Evolutionary conservation across 2,329 filamentous ascomycete species (phyloP).

Genomic region (Arthrobotrys sinensis): DNA sequence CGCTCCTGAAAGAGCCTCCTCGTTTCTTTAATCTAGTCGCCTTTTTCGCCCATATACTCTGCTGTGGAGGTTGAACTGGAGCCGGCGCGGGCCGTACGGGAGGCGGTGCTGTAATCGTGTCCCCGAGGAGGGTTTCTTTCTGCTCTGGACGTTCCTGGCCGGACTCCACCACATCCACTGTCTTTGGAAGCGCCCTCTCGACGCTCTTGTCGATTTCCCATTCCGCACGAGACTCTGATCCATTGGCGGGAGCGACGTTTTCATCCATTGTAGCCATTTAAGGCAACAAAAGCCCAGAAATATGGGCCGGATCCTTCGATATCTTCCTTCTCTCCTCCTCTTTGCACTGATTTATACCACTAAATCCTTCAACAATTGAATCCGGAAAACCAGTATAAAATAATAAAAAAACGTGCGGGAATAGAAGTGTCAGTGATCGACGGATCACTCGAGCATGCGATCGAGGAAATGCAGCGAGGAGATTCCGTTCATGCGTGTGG

Average conservation of each 20-base stretch:
- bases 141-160: constrained; percentile 58
- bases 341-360: constrained; percentile 8
- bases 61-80: constrained; percentile 47
- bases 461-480: constrained; percentile 18
- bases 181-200: constrained; percentile 23
- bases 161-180: constrained; percentile 64
- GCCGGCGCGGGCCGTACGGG: constrained; percentile 54
- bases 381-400: constrained; percentile 7
- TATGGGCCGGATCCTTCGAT: constrained; percentile 22
- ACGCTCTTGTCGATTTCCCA: constrained; percentile 22
- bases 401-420: constrained; percentile 25
- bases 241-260: constrained; percentile 22
- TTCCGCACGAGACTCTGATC: constrained; percentile 21
- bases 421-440: constrained; percentile 35
- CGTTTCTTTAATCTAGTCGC: constrained; percentile 49
- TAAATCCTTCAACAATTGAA: constrained; percentile 9
- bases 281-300: constrained; percentile 16
- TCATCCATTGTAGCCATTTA: constrained; percentile 53
- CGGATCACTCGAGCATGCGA: constrained; percentile 40
- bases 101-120: constrained; percentile 26
- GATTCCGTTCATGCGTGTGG: constrained; percentile 49
- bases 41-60: constrained; percentile 57
- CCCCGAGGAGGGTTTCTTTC: constrained; percentile 56
- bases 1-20: constrained; percentile 24
- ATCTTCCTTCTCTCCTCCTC: constrained; percentile 7